These are phyloP conservation scores for Camelina laxa DNA, from an alignment of 345 rosid species.

Conservation along the genomic window DNA sequence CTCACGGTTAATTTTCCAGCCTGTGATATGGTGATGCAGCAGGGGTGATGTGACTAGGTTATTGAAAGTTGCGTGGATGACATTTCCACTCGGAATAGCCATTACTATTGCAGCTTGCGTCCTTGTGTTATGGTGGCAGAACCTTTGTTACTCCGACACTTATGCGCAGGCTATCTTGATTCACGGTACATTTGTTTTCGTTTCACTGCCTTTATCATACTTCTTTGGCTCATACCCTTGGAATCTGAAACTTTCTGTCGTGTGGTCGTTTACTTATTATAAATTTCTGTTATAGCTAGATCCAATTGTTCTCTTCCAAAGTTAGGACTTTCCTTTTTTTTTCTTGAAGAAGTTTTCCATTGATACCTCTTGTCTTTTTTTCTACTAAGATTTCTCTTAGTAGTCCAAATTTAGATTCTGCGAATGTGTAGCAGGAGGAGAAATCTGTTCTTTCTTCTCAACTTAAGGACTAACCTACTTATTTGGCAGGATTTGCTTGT, in stretches of 20 bases:
- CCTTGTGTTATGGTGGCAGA: slow-evolving; percentile 87
- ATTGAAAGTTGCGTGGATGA: slow-evolving; percentile 84
- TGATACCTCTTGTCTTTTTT: neutral
- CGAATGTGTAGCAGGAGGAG: neutral
- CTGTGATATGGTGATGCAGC: slow-evolving; percentile 35
- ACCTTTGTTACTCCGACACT: slow-evolving; percentile 59
- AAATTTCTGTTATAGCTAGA: too few species aligned
- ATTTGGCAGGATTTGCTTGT: slow-evolving; percentile 77
- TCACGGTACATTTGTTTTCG: slow-evolving; percentile 57
- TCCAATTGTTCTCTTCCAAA: too few species aligned
- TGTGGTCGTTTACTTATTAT: too few species aligned
- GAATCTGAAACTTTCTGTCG: neutral
- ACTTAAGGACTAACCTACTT: slow-evolving; percentile 18
- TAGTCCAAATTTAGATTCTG: slow-evolving; percentile 10
- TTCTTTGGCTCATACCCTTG: slow-evolving; percentile 13
- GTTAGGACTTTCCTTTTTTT: too few species aligned
- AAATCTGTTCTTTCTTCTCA: neutral
- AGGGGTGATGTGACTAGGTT: slow-evolving; percentile 59
- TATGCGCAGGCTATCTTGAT: slow-evolving; percentile 82
- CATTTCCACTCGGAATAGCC: slow-evolving; percentile 66
- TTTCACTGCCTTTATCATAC: slow-evolving; percentile 4
- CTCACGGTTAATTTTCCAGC: neutral
- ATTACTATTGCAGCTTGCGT: slow-evolving; percentile 56
- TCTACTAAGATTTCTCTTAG: neutral
- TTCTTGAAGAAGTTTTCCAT: neutral